Base-by-base conservation (phyloP, 495 filamentous ascomycete species). In the Aspergillus panamensis region DNA sequence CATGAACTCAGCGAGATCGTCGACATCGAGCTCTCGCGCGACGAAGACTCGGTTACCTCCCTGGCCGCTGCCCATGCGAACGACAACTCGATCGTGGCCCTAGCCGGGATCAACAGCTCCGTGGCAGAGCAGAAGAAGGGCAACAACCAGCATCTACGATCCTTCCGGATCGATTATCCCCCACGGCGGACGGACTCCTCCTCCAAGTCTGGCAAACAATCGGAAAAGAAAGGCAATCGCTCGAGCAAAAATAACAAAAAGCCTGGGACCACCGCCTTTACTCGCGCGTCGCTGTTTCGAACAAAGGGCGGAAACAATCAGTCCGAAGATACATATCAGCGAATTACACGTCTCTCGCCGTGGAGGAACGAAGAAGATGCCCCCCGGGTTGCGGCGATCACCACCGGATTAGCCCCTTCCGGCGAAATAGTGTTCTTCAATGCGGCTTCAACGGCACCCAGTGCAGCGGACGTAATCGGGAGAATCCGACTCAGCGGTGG, bases 21-120 rank as follows among this genome's bases (percentile, higher is more conserved):
- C 59, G 89, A 94, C 63, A 75, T 96, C 65, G 87, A 90, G 32
- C 82, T 97, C 54, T 90, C 87, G 62, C 81, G 83, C 64, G 84
- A 96, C 65, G 94, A 97, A 73, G 94, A 98, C 77, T 95, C 88
- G 43, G 91, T 96, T 62, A 92, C 87, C 56, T 89, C 87, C 39
- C 77, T 97, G 45, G 91, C 84, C 21, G 81, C 84, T 56, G 82
- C 87, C 35, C 72, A 82, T 48, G 70, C 74, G 31, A 78, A 74
- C 48, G 81, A 81, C 45, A 74, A 74, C 48, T 77, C 79, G n/a
- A 75, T 86, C 25, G 73, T 84, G 55, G 77, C 87, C n/a, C 83
- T 88, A 52, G 86, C 90, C 8, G 93, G 94, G 43, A 88, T 96
- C 71, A 97, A 97, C 70, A 95, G 91, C 53, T 87, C 87, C 47